These are phyloP conservation scores for Stenogyne calaminthoides DNA, from an alignment of 305 asterid species.

Conservation along the genomic window DNA sequence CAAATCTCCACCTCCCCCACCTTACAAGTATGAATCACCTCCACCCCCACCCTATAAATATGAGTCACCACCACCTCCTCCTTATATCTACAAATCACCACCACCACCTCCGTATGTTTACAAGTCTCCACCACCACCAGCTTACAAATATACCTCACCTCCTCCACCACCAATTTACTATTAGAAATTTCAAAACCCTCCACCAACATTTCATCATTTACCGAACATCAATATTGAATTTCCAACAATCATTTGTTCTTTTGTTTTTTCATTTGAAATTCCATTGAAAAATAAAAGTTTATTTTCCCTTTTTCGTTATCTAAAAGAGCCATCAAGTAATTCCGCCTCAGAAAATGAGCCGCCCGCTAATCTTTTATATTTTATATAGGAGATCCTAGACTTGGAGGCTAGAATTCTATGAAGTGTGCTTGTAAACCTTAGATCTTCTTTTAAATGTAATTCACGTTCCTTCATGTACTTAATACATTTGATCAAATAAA, in stretches of 20 bases:
- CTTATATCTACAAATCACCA: neutral
- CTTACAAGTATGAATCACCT: neutral
- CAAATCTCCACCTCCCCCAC: neutral
- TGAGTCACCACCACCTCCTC: neutral
- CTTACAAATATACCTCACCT: neutral
- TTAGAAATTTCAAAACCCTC: neutral
- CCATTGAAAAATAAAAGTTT: neutral
- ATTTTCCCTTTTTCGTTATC: neutral
- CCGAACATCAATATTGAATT: neutral
- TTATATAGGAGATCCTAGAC: neutral
- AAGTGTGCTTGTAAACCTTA: neutral
- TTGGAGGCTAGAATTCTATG: neutral
- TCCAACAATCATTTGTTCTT: neutral
- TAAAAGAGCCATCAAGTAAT: neutral
- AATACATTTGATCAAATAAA: neutral
- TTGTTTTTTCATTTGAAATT: neutral
- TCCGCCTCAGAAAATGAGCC: neutral
- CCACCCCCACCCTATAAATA: neutral
- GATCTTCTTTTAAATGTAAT: neutral
- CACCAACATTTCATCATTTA: neutral
- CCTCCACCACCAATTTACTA: constrained; percentile 13
- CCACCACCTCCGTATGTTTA: neutral
- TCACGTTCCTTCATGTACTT: neutral
- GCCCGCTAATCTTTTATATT: neutral
- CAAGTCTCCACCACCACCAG: neutral